Evolutionary conservation across 2,329 filamentous ascomycete species (phyloP).

Genomic region (Colletotrichum lentis): DNA sequence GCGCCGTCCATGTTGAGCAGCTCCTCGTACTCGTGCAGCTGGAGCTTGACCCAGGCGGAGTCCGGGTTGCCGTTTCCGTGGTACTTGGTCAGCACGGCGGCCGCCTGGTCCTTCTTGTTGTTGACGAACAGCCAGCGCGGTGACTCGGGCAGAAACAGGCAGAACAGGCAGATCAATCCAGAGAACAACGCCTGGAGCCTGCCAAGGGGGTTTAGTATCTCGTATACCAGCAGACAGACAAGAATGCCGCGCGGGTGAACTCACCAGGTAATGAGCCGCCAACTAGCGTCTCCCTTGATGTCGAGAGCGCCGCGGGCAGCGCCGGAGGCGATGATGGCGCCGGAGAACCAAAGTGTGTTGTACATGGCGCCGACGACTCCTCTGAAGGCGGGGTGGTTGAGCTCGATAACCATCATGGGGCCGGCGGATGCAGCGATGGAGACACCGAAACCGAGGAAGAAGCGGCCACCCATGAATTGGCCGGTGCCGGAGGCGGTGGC

Average conservation of each 20-base stretch:
- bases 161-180: conserved; percentile 48
- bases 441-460: conserved; percentile 67
- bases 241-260: no score
- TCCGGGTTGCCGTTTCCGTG: conserved; percentile 56
- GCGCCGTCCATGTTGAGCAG: conserved; percentile 53
- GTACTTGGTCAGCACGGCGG: conserved; percentile 50
- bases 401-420: conserved; percentile 58
- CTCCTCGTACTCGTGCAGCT: conserved; percentile 55
- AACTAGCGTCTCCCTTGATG: conserved; percentile 49
- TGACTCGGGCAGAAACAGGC: conserved; percentile 52
- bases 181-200: conserved; percentile 55
- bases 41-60: conserved; percentile 56
- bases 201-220: no score
- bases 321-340: conserved; percentile 61
- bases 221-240: no score
- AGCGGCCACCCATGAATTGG: conserved; percentile 64
- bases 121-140: conserved; percentile 54
- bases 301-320: conserved; percentile 56
- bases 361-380: conserved; percentile 54
- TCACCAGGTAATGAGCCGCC: conserved; percentile 52
- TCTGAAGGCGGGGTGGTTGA: conserved; percentile 56
- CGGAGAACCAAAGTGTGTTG: conserved; percentile 57
- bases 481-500: conserved; percentile 49
- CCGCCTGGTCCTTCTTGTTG: conserved; percentile 49
- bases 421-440: conserved; percentile 57